Evolutionary conservation across 495 filamentous ascomycete species (phyloP).

Genomic region (Podospora anserina): DNA sequence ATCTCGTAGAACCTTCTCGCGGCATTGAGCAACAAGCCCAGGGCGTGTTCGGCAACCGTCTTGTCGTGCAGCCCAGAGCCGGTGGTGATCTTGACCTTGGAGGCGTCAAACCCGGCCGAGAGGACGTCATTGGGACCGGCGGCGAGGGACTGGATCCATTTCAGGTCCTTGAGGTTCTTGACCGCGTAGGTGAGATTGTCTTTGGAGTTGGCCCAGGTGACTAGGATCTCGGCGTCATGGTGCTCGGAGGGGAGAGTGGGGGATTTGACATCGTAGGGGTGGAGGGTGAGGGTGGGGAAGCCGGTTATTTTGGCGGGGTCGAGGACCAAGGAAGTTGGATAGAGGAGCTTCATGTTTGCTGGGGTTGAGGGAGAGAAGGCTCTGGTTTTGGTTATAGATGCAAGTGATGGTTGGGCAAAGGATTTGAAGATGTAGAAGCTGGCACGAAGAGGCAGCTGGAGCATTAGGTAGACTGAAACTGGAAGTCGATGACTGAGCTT

Average conservation of each 20-base stretch:
- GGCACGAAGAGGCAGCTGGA: neutral
- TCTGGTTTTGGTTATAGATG: neutral
- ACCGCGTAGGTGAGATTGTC: constrained; percentile 53
- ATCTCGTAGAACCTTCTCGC: constrained; percentile 56
- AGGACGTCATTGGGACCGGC: constrained; percentile 62
- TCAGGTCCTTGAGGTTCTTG: constrained; percentile 46
- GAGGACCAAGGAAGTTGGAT: constrained; percentile 56
- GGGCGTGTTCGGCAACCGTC: constrained; percentile 58
- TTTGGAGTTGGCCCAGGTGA: constrained; percentile 56
- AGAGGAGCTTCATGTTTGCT: constrained; percentile 56
- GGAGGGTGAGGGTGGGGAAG: constrained; percentile 48
- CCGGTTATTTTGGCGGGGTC: constrained; percentile 48
- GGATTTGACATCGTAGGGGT: constrained; percentile 54
- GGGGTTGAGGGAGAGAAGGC: neutral
- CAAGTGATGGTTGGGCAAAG: neutral
- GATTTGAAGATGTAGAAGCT: neutral
- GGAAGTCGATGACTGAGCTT: neutral
- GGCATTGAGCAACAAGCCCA: constrained; percentile 50
- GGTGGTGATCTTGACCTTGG: constrained; percentile 45
- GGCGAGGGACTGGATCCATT: constrained; percentile 60
- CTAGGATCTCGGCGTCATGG: constrained; percentile 53
- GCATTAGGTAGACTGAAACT: neutral
- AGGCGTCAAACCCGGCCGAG: constrained; percentile 51
- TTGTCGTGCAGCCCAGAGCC: constrained; percentile 60
- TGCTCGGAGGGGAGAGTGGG: constrained; percentile 50